Evolutionary conservation across 768 basidiomycete species (phyloP), one percentile per base, ranked within the genome.

Genomic region (Flagelloscypha sp.): DNA sequence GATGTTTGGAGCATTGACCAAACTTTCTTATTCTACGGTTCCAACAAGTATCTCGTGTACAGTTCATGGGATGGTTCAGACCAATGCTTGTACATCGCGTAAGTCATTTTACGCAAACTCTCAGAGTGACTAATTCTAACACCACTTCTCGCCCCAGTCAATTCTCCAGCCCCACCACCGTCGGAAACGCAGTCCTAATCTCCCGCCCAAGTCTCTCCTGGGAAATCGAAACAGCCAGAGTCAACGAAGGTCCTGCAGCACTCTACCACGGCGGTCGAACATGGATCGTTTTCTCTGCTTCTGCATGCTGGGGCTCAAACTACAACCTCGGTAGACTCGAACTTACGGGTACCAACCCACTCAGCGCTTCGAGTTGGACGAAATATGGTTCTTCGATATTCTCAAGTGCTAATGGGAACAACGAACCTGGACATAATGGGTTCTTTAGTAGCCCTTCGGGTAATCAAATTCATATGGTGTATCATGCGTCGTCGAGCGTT

Each of bases 1-100:
- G 58, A 62, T 35, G 57, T 58, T 5, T 58, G 56, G 59, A 49
- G 53, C 10, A 60, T 62, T 29, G 58, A 62, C 33, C 53, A 49
- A 6, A 61, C 56, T 6, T 44, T 60, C 2, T 39, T 59, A 12
- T 37, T 57, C 12, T 13, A 50, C 11, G 47, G 48, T 8, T 24
- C 44, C 1, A 49, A 41, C 7, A 37, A 42, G 5, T 62, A 62
- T 27, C 40, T 59, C 7, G 56, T 61, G 1, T 58, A 57, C 33
- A 58, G 57, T 3, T 53, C 50, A 25, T 59, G 51, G 51, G 57
- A 59, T 37, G 57, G 58, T 7, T 42, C 39, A 57, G 56, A 58
- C 36, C 59, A 61, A 47, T 58, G 59, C 32, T 47, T 61, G 9
- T 61, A 24, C 18, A 58, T 57, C 33, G 48, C 57, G 45, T 50